Evolutionary conservation across 805 yeast species (phyloP).

Genomic region (Monosporozyma solicola): DNA sequence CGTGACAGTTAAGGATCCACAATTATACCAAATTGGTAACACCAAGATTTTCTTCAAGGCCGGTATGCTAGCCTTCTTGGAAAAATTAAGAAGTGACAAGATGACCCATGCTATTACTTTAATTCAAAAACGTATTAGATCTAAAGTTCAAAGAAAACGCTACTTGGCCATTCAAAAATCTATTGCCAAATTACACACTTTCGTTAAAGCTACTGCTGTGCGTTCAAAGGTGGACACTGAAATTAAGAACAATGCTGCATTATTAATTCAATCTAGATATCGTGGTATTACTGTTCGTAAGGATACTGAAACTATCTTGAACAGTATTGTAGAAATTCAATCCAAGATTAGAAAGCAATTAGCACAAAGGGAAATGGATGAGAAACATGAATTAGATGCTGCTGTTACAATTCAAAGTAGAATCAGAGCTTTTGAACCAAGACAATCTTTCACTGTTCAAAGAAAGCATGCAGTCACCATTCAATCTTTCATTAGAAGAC

Average conservation of each 20-base stretch:
- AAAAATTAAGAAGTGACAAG: slow-evolving; percentile 74
- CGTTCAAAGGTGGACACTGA: slow-evolving; percentile 49
- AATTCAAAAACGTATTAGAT: slow-evolving; percentile 77
- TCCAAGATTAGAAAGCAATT: slow-evolving; percentile 42
- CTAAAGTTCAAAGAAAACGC: slow-evolving; percentile 50
- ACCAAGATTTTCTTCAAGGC: slow-evolving; percentile 93
- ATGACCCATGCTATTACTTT: slow-evolving; percentile 68
- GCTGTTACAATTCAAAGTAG: slow-evolving; percentile 66
- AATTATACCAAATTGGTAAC: slow-evolving; percentile 81
- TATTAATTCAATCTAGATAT: slow-evolving; percentile 55
- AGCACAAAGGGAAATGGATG: slow-evolving; percentile 43
- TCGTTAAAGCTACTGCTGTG: slow-evolving; percentile 52
- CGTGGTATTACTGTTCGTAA: slow-evolving; percentile 48
- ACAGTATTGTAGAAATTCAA: slow-evolving; percentile 38
- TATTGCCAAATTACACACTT: slow-evolving; percentile 48
- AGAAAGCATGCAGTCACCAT: slow-evolving; percentile 54
- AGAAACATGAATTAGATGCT: slow-evolving; percentile 48
- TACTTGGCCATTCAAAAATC: slow-evolving; percentile 49
- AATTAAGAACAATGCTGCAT: slow-evolving; percentile 53
- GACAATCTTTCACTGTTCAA: slow-evolving; percentile 39
- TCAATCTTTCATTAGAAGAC: slow-evolving; percentile 73
- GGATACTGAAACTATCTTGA: slow-evolving; percentile 21
- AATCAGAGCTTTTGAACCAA: slow-evolving; percentile 60
- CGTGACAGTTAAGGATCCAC: slow-evolving; percentile 52
- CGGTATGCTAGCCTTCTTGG: slow-evolving; percentile 89